phyloP scores from a whole-genome alignment of 2,329 filamentous ascomycete genomes.

The Leptographium lundbergii region DNA sequence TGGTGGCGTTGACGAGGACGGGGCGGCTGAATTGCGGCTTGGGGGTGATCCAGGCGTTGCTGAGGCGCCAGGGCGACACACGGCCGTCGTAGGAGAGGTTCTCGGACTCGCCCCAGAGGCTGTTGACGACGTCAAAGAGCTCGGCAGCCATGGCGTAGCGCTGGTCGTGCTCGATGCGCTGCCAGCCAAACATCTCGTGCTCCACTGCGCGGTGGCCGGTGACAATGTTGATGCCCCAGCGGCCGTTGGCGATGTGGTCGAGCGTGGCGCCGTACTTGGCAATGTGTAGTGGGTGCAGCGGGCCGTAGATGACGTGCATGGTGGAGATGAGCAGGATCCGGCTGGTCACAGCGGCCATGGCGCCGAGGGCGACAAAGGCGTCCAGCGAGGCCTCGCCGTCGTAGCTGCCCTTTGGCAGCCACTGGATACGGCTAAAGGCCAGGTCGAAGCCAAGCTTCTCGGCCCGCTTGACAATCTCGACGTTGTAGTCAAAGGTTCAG shows the following conservation, averaged over 20 bases:
- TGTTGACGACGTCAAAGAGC: neutral
- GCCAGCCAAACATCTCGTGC: neutral
- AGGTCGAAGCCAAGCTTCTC: neutral
- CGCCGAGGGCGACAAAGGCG: neutral
- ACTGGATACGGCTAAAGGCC: neutral
- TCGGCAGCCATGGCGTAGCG: neutral
- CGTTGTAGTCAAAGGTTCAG: neutral
- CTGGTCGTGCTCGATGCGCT: neutral
- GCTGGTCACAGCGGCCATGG: neutral
- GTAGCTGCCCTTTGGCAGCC: neutral
- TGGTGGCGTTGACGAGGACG: neutral
- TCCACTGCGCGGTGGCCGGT: neutral
- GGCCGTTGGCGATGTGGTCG: neutral
- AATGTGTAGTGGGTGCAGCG: neutral
- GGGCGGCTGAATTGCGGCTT: neutral
- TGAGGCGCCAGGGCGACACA: neutral
- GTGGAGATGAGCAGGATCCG: neutral
- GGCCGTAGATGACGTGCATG: neutral
- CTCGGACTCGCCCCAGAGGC: neutral
- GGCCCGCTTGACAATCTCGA: neutral
- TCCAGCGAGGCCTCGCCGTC: neutral
- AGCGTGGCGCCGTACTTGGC: neutral
- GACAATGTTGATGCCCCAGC: constrained; percentile 1
- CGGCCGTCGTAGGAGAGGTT: neutral
- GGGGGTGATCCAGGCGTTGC: neutral